Evolutionary conservation across 1,139 yeast species (phyloP), one percentile per base, ranked within the genome.

Genomic region (Scheffersomyces stambukii): DNA sequence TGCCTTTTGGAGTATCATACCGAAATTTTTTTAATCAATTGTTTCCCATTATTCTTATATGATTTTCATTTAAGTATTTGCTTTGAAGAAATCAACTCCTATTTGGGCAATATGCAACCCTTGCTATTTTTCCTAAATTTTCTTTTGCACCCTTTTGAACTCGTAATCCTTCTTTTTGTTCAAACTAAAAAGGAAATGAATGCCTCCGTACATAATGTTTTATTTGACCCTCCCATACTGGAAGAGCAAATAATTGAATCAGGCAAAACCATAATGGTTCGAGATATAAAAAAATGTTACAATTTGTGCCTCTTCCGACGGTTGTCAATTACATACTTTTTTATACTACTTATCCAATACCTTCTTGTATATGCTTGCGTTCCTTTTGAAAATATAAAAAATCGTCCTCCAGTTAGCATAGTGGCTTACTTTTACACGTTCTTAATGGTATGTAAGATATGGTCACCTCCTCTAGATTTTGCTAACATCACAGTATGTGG

Each of bases 311-410:
- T 31, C 14, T 43, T 52, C 25, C 41, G 49, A 10, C 31, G 36
- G 3, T 45, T 54, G n/a, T 39, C 57, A 28, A 41, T 50, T 20
- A 22, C 45, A 4, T 64, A 61, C 38, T 38, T 64, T 15, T 45
- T 50, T 0, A 43, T 55, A 13, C 48, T 70, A 35, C 36, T 66
- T 19, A 35, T 51, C 1, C 70, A 70, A 38, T 62, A 70, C 29
- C 38, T 66, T 3, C 43, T 57, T 17, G 54, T 64, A 23, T 71
- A 63, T 37, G 46, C 56, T 13, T 56, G 62, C 3, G 60, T 67
- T 19, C 73, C 75, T 1, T 64, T 64, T 36, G 67, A 69, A 13
- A 61, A 55, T 11, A 57, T 71, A 6, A 57, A 53, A 18, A 57
- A 66, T 30, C 45, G 70, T 16, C 75, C 77, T 0, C 31, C 48